Conservation (phyloP, 2,329 filamentous ascomycete genomes). For the Knoxdaviesia proteae region DNA sequence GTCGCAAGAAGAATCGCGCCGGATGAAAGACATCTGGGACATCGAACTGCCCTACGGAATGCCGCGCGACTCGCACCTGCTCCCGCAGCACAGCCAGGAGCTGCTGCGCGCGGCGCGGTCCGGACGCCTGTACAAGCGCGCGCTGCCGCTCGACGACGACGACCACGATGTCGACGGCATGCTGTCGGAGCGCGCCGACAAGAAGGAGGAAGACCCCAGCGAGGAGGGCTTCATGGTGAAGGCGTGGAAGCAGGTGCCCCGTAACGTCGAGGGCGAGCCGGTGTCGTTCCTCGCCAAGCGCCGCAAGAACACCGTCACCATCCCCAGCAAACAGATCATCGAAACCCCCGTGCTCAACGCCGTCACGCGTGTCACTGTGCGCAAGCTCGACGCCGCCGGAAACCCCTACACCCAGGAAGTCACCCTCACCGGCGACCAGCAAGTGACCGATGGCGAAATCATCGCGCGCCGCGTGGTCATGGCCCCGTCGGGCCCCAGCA, state of each 20-base stretch:
- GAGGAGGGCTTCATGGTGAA: conserved; percentile 32
- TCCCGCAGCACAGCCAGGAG: conserved; percentile 63
- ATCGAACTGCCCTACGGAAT: conserved; percentile 56
- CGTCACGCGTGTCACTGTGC: conserved; percentile 60
- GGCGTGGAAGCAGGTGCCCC: conserved; percentile 40
- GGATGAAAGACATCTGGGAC: conserved; percentile 50
- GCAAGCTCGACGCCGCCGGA: conserved; percentile 55
- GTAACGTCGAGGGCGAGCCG: conserved; percentile 31
- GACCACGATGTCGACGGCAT: conserved; percentile 28
- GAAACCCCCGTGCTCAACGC: conserved; percentile 27
- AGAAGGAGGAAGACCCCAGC: conserved; percentile 40
- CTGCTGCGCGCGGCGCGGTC: conserved; percentile 64
- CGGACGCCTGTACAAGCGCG: conserved; percentile 54
- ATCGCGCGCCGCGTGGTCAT: conserved; percentile 37
- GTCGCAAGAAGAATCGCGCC: conserved; percentile 37
- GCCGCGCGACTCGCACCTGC: conserved; percentile 65
- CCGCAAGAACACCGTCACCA: conserved; percentile 37
- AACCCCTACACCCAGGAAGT: conserved; percentile 73
- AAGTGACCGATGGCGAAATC: conserved; percentile 56
- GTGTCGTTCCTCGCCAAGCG: conserved; percentile 39
- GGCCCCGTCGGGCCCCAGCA: conserved; percentile 34
- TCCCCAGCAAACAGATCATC: conserved; percentile 29
- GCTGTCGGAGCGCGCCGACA: conserved; percentile 29
- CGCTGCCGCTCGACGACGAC: conserved; percentile 39
- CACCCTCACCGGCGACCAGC: conserved; percentile 58